Evolutionary conservation across 495 filamentous ascomycete species (phyloP), one percentile per base, ranked within the genome.

Genomic region (Cercophora sp.): DNA sequence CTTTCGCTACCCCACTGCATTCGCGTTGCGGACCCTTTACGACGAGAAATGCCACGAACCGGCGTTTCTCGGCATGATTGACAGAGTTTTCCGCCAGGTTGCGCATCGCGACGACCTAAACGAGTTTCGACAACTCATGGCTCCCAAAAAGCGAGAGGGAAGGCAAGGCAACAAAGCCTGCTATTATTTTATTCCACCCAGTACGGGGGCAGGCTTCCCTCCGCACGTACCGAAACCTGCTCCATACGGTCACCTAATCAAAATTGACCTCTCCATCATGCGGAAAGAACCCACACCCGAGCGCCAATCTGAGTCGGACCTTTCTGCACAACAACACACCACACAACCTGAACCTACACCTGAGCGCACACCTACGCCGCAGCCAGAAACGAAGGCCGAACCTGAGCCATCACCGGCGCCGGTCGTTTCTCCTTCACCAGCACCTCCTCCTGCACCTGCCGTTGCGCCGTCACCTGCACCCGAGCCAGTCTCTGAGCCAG

Each of bases 1-100:
- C 54, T 69, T 62, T 37, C 70, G 76, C 36, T 79, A 76, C 52
- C 78, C 78, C 42, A 81, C 78, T 15, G 77, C 78, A 5, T 81
- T 69, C 64, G 78, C 77, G 35, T 66, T 81, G 50, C 72, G 77
- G 39, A 72, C 74, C 16, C 63, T 79, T 47, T 79, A 78, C 57
- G 72, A 78, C 44, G 78, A 81, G 52, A 63, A 75, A 25, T 64
- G 62, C 37, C 37, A 49, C 25, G 64, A 77, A 35, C 57, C 59
- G 5, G 59, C 65, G 8, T 76, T 78, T 59, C 61, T 76, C 45
- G 64, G 47, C 55, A 71, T 79, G 64, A 58, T 79, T 29, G 69
- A 74, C 61, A 66, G 71, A 41, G 64, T 79, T 24, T 78, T 70
- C 55, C 56, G 64, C 34, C 70, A 75, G 56, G 72, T 65, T 11